Conservation (phyloP, 1,139 yeast species). For the Kurtzmaniella quercitrusa region DNA sequence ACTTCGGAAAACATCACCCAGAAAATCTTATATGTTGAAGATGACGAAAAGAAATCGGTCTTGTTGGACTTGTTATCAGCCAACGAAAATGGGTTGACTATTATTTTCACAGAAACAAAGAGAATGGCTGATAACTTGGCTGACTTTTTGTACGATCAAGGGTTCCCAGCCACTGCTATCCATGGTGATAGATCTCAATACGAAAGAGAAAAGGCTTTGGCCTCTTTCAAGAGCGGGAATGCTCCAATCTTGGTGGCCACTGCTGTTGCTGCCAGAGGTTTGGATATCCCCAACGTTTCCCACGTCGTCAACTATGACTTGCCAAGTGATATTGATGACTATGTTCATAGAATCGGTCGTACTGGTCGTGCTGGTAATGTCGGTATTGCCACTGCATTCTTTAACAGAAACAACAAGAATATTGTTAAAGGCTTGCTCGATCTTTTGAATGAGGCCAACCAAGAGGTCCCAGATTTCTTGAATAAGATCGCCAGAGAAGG, state of each 20-base stretch:
- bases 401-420: conserved; percentile 92
- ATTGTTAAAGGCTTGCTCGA: conserved; percentile 85
- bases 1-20: conserved; percentile 97
- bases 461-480: conserved; percentile 91
- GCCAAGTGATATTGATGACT: conserved; percentile 96
- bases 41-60: conserved; percentile 88
- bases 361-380: conserved; percentile 99
- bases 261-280: conserved; percentile 98
- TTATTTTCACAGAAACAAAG: conserved; percentile 96
- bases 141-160: conserved; percentile 83
- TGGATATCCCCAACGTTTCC: conserved; percentile 97
- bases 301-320: conserved; percentile 96
- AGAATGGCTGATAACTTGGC: conserved; percentile 97
- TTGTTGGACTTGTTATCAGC: conserved; percentile 80
- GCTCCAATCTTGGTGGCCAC: conserved; percentile 96
- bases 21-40: conserved; percentile 89
- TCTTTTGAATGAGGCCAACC: conserved; percentile 91
- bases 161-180: conserved; percentile 95
- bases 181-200: conserved; percentile 98
- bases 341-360: conserved; percentile 99
- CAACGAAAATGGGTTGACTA: conserved; percentile 79
- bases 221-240: conserved; percentile 78
- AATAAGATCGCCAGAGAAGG: conserved; percentile 77
- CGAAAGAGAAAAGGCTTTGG: conserved; percentile 97
- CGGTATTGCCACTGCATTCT: conserved; percentile 97